Base-by-base conservation (phyloP, 2,329 filamentous ascomycete genomes). In the Lizonia empirigonia region DNA sequence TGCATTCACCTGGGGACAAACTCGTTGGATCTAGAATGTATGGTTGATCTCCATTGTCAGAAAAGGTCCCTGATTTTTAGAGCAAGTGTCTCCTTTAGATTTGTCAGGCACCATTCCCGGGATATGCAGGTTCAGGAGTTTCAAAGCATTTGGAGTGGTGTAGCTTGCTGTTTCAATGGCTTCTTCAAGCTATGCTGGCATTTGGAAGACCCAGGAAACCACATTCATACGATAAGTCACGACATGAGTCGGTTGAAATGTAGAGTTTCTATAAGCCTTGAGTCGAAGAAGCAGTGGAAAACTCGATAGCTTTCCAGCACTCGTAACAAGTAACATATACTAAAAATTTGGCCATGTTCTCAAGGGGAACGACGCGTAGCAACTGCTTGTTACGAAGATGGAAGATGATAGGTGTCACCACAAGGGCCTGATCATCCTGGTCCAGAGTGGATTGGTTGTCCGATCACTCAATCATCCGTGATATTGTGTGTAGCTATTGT, bases 371-470 rank as follows among this genome's bases (percentile, higher is more conserved):
- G 0, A 48, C 41, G 20, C 62, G 60, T 0, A 78, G 77, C 5
- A 81, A 70, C 33, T 74, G 69, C n/a, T 67, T 55, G 12, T 68
- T 71, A 3, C 72, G 71, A 39, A 74, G 68, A 60, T 82, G 79
- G 8, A 82, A 63, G n/a, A 78, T 74, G 50, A 78, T 73, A 38
- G 81, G 62, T 1, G 80, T 45, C 15, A 75, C 72, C 7, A 72
- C 62, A 4, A 80, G 67, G 0, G 77, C 76, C 6, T 74, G 63
- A 4, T 65, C 57, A 44, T 80, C 69, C 60, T 56, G 64, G 64
- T 59, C 56, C 1, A 50, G 27, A 8, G 56, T 51, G 1, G 19
- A 1, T 19, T 56, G 45, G 38, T 46, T 24, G 44, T 9, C 61
- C 49, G 15, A 62, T 53, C n/a, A n/a, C n/a, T n/a, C n/a, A n/a